Percentiles rank a stretch among this genome's conserved stretches.
Conservation (phyloP, 768 basidiomycete genomes). For the Lyophyllum shimeji region DNA sequence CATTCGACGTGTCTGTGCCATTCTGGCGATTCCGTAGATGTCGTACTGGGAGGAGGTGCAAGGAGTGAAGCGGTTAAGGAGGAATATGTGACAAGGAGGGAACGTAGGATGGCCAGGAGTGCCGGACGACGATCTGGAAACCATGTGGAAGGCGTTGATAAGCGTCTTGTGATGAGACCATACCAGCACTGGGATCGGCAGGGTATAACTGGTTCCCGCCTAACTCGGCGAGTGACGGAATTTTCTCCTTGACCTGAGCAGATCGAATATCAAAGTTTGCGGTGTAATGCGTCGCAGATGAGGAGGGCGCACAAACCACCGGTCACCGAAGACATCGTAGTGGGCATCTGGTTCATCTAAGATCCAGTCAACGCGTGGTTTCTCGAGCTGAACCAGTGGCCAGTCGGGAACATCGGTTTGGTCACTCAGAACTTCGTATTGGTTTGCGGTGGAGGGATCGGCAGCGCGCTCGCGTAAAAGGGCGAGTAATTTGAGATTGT, state of each 20-base stretch:
- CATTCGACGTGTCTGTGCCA: constrained; percentile 80
- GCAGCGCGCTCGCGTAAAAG: constrained; percentile 56
- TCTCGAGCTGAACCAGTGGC: constrained; percentile 75
- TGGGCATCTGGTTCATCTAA: constrained; percentile 72
- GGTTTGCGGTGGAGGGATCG: constrained; percentile 46
- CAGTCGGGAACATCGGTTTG: constrained; percentile 76
- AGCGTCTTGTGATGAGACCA: constrained; percentile 14
- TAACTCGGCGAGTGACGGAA: constrained; percentile 77
- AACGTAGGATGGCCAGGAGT: constrained; percentile 66
- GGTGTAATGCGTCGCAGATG: constrained; percentile 11
- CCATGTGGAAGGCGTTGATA: constrained; percentile 1
- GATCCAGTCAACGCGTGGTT: constrained; percentile 90
- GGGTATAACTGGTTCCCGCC: constrained; percentile 85
- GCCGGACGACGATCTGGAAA: constrained; percentile 73
- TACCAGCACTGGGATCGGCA: constrained; percentile 66
- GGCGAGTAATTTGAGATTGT: constrained; percentile 68
- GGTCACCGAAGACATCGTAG: constrained; percentile 85
- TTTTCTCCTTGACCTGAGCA: constrained; percentile 73
- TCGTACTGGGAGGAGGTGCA: constrained; percentile 55
- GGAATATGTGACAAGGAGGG: constrained; percentile 80
- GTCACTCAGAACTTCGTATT: constrained; percentile 66
- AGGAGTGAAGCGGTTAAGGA: constrained; percentile 68
- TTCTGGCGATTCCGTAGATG: constrained; percentile 51
- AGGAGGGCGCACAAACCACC: constrained; percentile 73
- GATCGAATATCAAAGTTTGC: constrained; percentile 7